These are phyloP conservation scores for Paralagenidium karlingii DNA, from an alignment of 352 stramenopile species.

Conservation along the genomic window DNA sequence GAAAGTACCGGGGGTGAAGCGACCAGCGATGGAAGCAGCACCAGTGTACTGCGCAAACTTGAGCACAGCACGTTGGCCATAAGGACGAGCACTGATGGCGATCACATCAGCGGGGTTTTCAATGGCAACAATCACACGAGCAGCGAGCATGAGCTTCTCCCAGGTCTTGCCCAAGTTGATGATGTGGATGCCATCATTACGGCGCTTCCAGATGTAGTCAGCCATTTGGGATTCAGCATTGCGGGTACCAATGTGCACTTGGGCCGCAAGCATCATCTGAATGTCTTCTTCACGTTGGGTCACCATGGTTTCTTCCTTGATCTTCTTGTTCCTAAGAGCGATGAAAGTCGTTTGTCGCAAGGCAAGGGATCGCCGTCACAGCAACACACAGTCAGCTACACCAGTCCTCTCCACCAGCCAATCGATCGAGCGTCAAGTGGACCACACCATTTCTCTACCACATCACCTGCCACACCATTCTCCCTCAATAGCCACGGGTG, in stretches of 20 bases:
- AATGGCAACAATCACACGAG: constrained; percentile 98
- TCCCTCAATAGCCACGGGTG: no score
- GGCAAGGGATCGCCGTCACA: no score
- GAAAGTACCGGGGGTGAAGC: constrained; percentile 99
- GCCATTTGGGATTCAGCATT: constrained; percentile 99
- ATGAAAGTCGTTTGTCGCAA: constrained; percentile 12
- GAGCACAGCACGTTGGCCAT: constrained; percentile 98
- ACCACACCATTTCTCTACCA: no score
- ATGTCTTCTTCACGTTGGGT: constrained; percentile 98
- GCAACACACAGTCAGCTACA: no score
- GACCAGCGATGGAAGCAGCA: constrained; percentile 93
- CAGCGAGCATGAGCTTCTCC: constrained; percentile 99
- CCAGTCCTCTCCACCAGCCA: no score
- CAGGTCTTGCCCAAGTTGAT: constrained; percentile 99
- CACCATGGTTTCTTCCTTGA: constrained; percentile 56
- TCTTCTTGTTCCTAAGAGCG: constrained; percentile 4
- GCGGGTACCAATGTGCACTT: constrained; percentile 98
- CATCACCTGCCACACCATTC: no score
- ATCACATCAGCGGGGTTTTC: constrained; percentile 99
- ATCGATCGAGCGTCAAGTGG: no score
- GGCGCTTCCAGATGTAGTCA: constrained; percentile 99
- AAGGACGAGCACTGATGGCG: constrained; percentile 97
- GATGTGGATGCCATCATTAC: constrained; percentile 98
- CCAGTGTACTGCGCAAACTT: constrained; percentile 99
- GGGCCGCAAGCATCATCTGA: constrained; percentile 99